Evolutionary conservation across 2,329 filamentous ascomycete species (phyloP), one percentile per base, ranked within the genome.

Genomic region (Calonectria hongkongensis): DNA sequence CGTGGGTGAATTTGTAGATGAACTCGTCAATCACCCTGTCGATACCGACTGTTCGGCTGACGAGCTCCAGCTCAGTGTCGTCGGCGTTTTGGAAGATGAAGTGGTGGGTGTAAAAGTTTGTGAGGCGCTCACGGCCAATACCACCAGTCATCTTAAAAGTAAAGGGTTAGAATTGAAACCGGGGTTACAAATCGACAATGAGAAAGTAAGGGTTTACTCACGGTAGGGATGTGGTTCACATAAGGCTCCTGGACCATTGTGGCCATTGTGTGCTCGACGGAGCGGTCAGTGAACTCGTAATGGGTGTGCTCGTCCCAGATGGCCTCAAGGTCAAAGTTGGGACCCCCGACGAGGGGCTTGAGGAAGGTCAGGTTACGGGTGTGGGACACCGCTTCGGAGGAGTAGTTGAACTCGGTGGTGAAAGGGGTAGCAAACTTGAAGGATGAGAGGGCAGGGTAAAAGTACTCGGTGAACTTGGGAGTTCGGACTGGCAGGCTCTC

Each of bases 171-270:
- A 25, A 2, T 30, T 27, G 16, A 6, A n/a, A 45, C 21, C 21
- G 6, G 0, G 0, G 1, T 2, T 0, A 1, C 0, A 12, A 16
- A 9, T 15, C 1, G 2, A 7, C 13, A 16, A 16, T 16, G n/a
- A 10, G 27, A n/a, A 30, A 18, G 15, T 21, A 21, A 4, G 16
- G 12, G 21, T 7, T 4, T 41, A 13, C 88, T 85, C 78, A 92
- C 87, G 0, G 93, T 95, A 0, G 93, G 92, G 2, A 95, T 87
- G 79, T 95, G 93, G 79, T 95, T 95, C 1, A 96, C 94, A 78
- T 95, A 95, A 2, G 94, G 94, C 81, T 95, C 91, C 60, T 92
- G 87, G 2, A 95, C 93, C 94, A 96, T 95, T 0, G 94, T 95
- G n/a, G 87, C 88, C 94, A 96, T 95, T 0, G 94, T 96, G 75